Evolutionary conservation across 345 rosid genomes (phyloP).

Genomic region (Aethionema arabicum): DNA sequence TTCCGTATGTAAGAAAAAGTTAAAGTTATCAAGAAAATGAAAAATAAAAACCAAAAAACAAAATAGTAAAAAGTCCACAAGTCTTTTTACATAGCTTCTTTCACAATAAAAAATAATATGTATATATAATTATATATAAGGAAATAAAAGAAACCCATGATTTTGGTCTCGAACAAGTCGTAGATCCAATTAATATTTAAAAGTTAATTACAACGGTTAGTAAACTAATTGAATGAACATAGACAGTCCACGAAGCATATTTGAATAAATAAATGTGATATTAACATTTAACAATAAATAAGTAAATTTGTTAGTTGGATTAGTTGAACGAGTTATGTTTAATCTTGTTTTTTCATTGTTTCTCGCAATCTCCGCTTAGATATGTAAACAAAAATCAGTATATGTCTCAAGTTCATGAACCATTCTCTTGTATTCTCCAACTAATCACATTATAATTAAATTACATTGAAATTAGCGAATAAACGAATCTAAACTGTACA

Average conservation of each 20-base stretch:
- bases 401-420: constrained; percentile 31
- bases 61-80: too few relatives aligned
- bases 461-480: constrained; percentile 4
- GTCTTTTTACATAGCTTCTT: too few relatives aligned
- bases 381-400: constrained; percentile 10
- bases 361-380: constrained; percentile 22
- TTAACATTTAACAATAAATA: too few relatives aligned
- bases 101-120: too few relatives aligned
- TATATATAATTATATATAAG: too few relatives aligned
- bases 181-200: too few relatives aligned
- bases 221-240: not conserved
- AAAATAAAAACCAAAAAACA: too few relatives aligned
- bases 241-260: not conserved
- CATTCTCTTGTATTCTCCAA: constrained; percentile 6
- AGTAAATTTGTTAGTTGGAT: not conserved
- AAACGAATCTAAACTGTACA: constrained; percentile 24
- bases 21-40: too few relatives aligned
- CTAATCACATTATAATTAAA: not conserved
- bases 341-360: constrained; percentile 10
- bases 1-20: too few relatives aligned
- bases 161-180: too few relatives aligned
- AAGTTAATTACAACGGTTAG: too few relatives aligned
- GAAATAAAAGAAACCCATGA: too few relatives aligned
- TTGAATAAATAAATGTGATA: not conserved
- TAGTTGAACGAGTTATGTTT: not conserved